Conservation (phyloP, 352 stramenopile genomes). For the Blastocystis sp. region DNA sequence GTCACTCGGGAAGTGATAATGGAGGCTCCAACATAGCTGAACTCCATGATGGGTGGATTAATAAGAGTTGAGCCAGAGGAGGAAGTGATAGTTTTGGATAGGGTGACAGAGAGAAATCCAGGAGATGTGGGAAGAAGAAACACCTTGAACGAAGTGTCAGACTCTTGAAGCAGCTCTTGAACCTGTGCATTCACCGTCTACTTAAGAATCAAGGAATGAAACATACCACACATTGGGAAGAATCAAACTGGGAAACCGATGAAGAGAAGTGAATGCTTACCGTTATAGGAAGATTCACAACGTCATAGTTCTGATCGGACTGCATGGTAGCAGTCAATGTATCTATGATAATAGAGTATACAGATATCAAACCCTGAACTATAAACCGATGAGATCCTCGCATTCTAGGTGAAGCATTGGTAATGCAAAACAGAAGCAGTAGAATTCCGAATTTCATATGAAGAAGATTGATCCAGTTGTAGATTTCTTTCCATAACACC, state of each 20-base stretch:
- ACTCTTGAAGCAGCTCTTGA: background rate
- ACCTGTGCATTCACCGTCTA: slow-evolving; percentile 39
- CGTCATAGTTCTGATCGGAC: slow-evolving; percentile 33
- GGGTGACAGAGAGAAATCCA: slow-evolving; percentile 29
- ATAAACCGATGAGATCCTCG: background rate
- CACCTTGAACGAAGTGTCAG: background rate
- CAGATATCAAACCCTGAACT: background rate
- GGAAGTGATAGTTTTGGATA: slow-evolving; percentile 29
- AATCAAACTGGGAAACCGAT: background rate
- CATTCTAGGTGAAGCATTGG: background rate
- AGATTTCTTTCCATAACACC: background rate
- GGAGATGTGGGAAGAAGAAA: background rate
- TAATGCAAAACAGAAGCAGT: background rate
- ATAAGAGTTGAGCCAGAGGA: background rate
- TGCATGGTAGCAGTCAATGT: background rate
- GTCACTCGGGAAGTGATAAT: slow-evolving; percentile 2
- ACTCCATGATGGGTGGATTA: slow-evolving; percentile 41
- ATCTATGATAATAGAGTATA: background rate
- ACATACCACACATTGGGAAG: slow-evolving; percentile 6
- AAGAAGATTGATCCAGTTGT: background rate
- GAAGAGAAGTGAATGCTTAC: background rate
- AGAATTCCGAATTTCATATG: background rate
- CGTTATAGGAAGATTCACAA: slow-evolving; percentile 2
- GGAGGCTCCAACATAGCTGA: slow-evolving; percentile 38
- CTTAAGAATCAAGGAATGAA: background rate